These are phyloP conservation scores for Argentina anserina DNA, from an alignment of 306 rosid genomes.

Conservation along the genomic window DNA sequence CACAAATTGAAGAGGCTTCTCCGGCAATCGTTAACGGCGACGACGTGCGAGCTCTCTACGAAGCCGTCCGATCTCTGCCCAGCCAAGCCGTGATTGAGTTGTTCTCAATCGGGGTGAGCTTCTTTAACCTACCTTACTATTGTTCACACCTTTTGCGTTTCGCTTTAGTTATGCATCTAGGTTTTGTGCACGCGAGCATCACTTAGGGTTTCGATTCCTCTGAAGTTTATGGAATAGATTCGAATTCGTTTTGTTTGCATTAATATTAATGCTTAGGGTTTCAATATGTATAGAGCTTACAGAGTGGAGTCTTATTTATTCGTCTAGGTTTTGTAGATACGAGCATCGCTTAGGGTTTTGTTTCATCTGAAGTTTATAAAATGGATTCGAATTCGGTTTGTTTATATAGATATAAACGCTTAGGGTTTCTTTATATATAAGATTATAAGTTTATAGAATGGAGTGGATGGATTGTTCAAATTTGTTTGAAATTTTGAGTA, in stretches of 20 bases:
- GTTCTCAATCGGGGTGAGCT: slow-evolving; percentile 43
- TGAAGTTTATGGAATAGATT: not conserved
- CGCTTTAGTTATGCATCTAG: not conserved
- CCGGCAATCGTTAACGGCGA: slow-evolving; percentile 4
- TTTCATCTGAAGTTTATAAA: not conserved
- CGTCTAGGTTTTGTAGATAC: not conserved
- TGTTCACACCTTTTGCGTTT: not conserved
- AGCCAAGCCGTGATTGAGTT: slow-evolving; percentile 44
- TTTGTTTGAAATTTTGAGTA: not conserved
- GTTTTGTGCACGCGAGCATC: not conserved
- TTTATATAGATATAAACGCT: not conserved
- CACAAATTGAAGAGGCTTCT: not conserved
- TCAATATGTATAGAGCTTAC: not conserved
- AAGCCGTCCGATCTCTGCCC: slow-evolving; percentile 43
- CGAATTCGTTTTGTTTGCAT: not conserved
- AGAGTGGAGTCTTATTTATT: not conserved
- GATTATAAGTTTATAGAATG: not conserved
- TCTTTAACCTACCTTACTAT: slow-evolving; percentile 10
- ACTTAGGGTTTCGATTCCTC: not conserved
- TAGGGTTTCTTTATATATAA: not conserved
- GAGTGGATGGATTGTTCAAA: not conserved
- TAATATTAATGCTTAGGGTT: not conserved
- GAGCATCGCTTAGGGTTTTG: not conserved
- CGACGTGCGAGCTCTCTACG: slow-evolving; percentile 14
- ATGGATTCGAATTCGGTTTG: not conserved